Percentiles rank a stretch among this genome's conserved stretches.
phyloP scores from a whole-genome alignment of 129 eudicot species.

The Dittrichia graveolens region DNA sequence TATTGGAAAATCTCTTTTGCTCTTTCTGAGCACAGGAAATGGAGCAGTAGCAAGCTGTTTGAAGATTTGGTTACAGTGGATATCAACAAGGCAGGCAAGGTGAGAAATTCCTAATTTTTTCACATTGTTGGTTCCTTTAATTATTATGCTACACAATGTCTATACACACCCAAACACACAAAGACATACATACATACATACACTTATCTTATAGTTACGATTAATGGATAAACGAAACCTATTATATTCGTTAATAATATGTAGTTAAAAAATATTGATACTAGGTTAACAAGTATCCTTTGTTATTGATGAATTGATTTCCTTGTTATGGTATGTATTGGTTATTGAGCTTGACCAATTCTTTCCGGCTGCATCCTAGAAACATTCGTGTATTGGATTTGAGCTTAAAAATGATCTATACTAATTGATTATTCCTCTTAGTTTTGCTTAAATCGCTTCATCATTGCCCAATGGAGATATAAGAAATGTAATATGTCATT shows the following conservation, averaged over 20 bases:
- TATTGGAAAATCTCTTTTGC: conserved; percentile 7
- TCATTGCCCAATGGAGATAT: not conserved
- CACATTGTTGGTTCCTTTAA: conserved; percentile 4
- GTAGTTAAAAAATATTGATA: not conserved
- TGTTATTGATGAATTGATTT: not conserved
- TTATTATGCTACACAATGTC: conserved; percentile 5
- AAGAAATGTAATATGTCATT: conserved; percentile 5
- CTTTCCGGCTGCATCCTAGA: not conserved
- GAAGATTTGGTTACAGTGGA: conserved; percentile 25
- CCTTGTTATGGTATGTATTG: not conserved
- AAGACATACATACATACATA: not conserved
- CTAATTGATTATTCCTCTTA: not conserved
- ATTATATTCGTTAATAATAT: too few relatives aligned
- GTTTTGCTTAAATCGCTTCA: not conserved
- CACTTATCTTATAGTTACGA: too few relatives aligned
- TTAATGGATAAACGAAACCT: too few relatives aligned
- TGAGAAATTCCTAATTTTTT: not conserved
- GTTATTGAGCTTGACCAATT: not conserved
- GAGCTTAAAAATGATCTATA: not conserved
- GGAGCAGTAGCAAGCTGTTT: conserved; percentile 26
- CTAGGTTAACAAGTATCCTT: not conserved
- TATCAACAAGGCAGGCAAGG: conserved; percentile 25
- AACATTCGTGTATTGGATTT: not conserved
- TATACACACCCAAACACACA: not conserved
- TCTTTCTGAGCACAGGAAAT: conserved; percentile 1